Evolutionary conservation across 2,329 filamentous ascomycete species (phyloP).

Genomic region (Alternaria brassicicola): DNA sequence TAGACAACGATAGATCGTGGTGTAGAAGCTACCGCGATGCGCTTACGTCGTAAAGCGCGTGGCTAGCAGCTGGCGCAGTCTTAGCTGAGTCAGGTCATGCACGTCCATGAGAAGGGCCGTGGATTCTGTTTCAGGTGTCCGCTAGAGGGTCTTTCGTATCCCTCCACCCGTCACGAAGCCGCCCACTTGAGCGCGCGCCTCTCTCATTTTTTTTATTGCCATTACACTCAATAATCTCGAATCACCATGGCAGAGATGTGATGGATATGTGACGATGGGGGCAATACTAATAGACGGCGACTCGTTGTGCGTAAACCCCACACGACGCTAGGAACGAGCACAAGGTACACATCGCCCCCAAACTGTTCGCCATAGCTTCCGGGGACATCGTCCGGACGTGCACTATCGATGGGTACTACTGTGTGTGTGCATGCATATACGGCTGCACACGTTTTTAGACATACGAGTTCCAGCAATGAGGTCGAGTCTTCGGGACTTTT

Average conservation of each 20-base stretch:
- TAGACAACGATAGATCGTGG: constrained; percentile 3
- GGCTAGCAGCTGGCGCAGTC: constrained; percentile 7
- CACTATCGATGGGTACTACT: constrained; percentile 15
- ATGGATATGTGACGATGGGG: constrained; percentile 24
- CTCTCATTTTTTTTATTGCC: constrained; percentile 19
- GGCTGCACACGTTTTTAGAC: constrained; percentile 5
- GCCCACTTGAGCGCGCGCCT: constrained; percentile 31
- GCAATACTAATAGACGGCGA: constrained; percentile 14
- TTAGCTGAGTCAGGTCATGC: constrained; percentile 20
- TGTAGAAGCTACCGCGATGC: constrained; percentile 7
- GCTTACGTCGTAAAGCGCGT: constrained; percentile 7
- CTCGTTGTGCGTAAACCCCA: constrained; percentile 16
- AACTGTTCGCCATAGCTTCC: constrained; percentile 4
- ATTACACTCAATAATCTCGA: constrained; percentile 20
- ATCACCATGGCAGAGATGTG: constrained; percentile 21
- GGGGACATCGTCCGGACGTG: not conserved
- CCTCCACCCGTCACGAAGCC: constrained; percentile 20
- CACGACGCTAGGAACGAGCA: constrained; percentile 6
- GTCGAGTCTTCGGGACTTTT: constrained; percentile 4
- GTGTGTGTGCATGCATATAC: constrained; percentile 13
- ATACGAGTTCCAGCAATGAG: not conserved
- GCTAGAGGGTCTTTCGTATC: constrained; percentile 11
- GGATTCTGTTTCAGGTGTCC: constrained; percentile 24
- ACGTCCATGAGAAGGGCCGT: constrained; percentile 16
- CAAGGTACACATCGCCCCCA: constrained; percentile 13